Conservation (phyloP, 23 red algal species). For the Agarophyton chilense region DNA sequence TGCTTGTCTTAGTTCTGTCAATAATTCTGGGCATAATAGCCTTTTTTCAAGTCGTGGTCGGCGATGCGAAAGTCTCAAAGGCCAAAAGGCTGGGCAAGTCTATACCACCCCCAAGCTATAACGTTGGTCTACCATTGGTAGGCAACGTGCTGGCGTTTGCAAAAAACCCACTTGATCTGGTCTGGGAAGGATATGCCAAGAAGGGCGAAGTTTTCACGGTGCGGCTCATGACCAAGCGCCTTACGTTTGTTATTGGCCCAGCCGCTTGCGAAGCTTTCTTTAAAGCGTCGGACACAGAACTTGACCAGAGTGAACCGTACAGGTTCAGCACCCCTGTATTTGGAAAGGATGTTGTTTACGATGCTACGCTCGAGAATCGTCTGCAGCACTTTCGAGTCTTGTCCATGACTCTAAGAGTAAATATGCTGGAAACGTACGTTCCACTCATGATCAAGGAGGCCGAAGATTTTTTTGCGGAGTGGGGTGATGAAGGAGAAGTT, state of each 20-base stretch:
- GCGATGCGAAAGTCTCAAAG: constrained; percentile 16
- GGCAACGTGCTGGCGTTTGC: constrained; percentile 88
- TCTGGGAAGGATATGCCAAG: constrained; percentile 73
- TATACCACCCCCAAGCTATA: constrained; percentile 81
- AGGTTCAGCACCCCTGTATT: constrained; percentile 94
- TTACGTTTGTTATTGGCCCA: constrained; percentile 93
- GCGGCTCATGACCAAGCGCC: constrained; percentile 71
- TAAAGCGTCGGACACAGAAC: constrained; percentile 88
- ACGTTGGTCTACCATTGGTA: constrained; percentile 80
- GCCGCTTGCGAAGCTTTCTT: constrained; percentile 89
- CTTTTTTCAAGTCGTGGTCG: constrained; percentile 43
- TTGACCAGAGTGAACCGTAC: constrained; percentile 96
- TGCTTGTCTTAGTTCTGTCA: constrained; percentile 43
- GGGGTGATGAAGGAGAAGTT: constrained; percentile 76
- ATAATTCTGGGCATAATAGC: constrained; percentile 46
- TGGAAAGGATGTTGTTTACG: constrained; percentile 96
- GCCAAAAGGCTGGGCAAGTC: constrained; percentile 28
- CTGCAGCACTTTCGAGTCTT: constrained; percentile 93
- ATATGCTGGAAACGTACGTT: constrained; percentile 89
- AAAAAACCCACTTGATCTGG: constrained; percentile 81
- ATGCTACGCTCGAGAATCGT: constrained; percentile 85
- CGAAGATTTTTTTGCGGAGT: constrained; percentile 75
- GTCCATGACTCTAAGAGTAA: constrained; percentile 81
- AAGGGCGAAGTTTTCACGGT: constrained; percentile 94
- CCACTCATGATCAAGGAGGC: constrained; percentile 94